Evolutionary conservation across 768 basidiomycete genomes (phyloP), one percentile per base, ranked within the genome.

Genomic region (Mycena capillaripes): DNA sequence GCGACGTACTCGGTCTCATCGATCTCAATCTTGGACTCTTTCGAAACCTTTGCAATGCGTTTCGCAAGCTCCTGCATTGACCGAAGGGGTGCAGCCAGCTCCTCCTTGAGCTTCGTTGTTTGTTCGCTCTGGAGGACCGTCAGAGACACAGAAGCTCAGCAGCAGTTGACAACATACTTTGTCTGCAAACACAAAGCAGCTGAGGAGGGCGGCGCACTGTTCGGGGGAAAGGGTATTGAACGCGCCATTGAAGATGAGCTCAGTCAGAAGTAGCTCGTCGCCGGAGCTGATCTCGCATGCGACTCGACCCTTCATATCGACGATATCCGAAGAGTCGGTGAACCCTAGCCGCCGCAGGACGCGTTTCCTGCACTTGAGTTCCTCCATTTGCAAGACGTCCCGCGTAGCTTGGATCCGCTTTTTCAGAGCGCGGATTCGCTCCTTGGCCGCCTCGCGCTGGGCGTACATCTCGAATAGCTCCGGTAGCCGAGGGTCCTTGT

Each of bases 221-320:
- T 98, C 97, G 0, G 98, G 97, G 1, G 88, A 85, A 57, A 99
- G 81, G 4, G 94, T 80, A 78, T 98, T 98, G 88, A 99, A 99
- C 25, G 92, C 93, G 67, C 98, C 98, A 71, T 98, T 96, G 87
- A 99, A 99, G 70, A 99, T 93, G 78, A 99, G 89, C 82, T 99
- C 98, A 1, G 98, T 99, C 72, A 99, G 87, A 38, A 99, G 86
- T 61, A 99, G 84, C 83, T 99, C 98, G 78, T 99, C 98, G 9
- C 98, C 98, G 2, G 97, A 93, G 79, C 95, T 96, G 82, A 99
- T 99, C 83, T 99, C 98, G 80, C 98, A 99, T 21, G 98, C 98
- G 1, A 99, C 97, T 44, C 98, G 88, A 0, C 98, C 98, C 84
- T 99, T 99, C 89, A 97, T 92, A 79, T 99, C 98, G 25, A 99